phyloP scores from a whole-genome alignment of 345 rosid genomes.

The Odontarrhena argentea region DNA sequence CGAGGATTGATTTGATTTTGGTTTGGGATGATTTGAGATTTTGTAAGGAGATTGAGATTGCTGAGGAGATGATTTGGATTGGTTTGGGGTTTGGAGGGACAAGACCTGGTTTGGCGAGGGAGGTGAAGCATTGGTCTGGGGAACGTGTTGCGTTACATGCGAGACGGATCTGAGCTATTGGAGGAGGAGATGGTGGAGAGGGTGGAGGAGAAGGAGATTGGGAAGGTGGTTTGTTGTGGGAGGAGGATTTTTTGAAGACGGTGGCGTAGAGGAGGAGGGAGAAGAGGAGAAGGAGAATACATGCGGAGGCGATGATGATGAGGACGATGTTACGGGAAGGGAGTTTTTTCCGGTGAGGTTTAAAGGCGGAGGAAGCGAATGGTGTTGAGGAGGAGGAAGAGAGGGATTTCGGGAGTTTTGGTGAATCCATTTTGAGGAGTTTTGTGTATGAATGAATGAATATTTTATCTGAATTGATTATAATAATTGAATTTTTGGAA shows the following conservation, averaged over 20 bases:
- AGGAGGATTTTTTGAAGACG: slow-evolving; percentile 28
- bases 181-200: background rate
- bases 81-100: slow-evolving; percentile 61
- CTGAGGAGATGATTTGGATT: slow-evolving; percentile 59
- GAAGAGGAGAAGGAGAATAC: slow-evolving; percentile 39
- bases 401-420: slow-evolving; percentile 41
- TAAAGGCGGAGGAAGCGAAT: slow-evolving; percentile 35
- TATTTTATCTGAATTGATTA: too few species aligned
- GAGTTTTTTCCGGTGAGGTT: slow-evolving; percentile 28
- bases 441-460: too few species aligned
- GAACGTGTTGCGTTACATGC: slow-evolving; percentile 73
- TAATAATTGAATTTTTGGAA: too few species aligned
- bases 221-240: slow-evolving; percentile 8
- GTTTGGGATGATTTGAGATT: slow-evolving; percentile 60
- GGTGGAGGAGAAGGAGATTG: slow-evolving; percentile 6
- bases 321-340: slow-evolving; percentile 28
- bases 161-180: slow-evolving; percentile 45
- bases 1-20: slow-evolving; percentile 56
- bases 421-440: slow-evolving; percentile 35
- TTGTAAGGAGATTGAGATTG: slow-evolving; percentile 56
- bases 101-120: slow-evolving; percentile 41
- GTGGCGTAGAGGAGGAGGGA: slow-evolving; percentile 41
- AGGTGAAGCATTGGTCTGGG: slow-evolving; percentile 52
- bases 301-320: slow-evolving; percentile 36
- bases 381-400: slow-evolving; percentile 42